Evolutionary conservation across 305 asterid species (phyloP).

Genomic region (Rubia balearica): DNA sequence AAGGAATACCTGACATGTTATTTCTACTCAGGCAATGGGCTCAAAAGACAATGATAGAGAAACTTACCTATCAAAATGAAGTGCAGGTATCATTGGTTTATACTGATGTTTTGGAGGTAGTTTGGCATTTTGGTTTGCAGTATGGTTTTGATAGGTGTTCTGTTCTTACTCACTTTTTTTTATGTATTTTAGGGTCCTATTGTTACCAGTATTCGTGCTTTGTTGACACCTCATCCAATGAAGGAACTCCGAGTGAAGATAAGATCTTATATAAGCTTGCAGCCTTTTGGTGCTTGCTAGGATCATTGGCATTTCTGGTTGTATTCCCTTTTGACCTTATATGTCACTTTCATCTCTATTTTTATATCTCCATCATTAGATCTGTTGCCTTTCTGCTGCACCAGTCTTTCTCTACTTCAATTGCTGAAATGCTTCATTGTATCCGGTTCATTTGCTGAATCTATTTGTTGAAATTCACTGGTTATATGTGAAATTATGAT

Average conservation of each 20-base stretch:
- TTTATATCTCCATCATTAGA: neutral
- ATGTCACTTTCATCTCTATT: neutral
- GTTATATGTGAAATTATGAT: too few species aligned
- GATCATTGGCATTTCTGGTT: neutral
- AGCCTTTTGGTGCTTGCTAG: neutral
- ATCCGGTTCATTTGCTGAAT: neutral
- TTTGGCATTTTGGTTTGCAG: neutral
- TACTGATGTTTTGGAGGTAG: too few species aligned
- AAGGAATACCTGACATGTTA: conserved; percentile 90
- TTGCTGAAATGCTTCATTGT: neutral
- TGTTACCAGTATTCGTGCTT: conserved; percentile 77
- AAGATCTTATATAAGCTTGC: conserved; percentile 12
- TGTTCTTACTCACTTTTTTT: conserved; percentile 14
- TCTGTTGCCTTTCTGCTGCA: neutral
- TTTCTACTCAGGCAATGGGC: conserved; percentile 83
- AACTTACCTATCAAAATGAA: conserved; percentile 74
- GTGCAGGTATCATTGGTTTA: conserved; percentile 48
- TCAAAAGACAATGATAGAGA: conserved; percentile 78
- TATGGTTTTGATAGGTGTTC: conserved; percentile 7
- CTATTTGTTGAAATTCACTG: too few species aligned
- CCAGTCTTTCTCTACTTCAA: neutral
- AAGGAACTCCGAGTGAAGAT: conserved; percentile 99
- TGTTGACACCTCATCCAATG: conserved; percentile 98
- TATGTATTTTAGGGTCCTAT: conserved; percentile 61
- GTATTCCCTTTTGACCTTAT: neutral